Conservation (phyloP, 1,284 basidiomycete genomes). For the Ceratobasidium sp. region DNA sequence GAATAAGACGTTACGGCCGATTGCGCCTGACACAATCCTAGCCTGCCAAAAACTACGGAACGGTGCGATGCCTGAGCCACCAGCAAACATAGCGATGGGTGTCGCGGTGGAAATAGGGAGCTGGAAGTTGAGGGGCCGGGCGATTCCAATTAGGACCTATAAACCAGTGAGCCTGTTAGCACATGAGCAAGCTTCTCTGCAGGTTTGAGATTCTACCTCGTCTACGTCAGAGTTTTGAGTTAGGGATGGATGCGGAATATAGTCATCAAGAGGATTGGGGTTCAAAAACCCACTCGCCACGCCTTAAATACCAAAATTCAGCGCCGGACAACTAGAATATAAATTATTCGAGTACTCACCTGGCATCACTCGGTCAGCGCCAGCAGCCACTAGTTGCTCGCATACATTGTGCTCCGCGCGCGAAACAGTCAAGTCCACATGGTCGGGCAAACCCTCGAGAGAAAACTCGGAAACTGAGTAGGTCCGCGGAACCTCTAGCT, state of each 20-base stretch:
- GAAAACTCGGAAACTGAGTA: slow-evolving; percentile 42
- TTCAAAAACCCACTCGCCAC: slow-evolving; percentile 40
- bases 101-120: slow-evolving; percentile 29
- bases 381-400: slow-evolving; percentile 26
- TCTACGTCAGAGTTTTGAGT: slow-evolving; percentile 24
- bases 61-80: slow-evolving; percentile 25
- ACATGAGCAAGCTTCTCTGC: background rate
- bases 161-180: background rate
- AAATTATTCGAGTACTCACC: slow-evolving; percentile 6
- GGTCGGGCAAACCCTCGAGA: slow-evolving; percentile 26
- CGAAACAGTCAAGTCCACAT: slow-evolving; percentile 41
- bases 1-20: slow-evolving; percentile 44
- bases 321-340: background rate
- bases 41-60: slow-evolving; percentile 40
- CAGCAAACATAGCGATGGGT: slow-evolving; percentile 35
- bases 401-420: slow-evolving; percentile 36
- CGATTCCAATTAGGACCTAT: slow-evolving; percentile 43
- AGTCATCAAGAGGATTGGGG: slow-evolving; percentile 37
- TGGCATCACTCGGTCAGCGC: slow-evolving; percentile 21
- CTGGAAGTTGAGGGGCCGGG: slow-evolving; percentile 43
- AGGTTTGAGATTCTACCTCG: background rate
- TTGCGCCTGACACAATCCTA: slow-evolving; percentile 28
- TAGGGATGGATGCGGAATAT: slow-evolving; percentile 20
- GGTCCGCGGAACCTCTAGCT: slow-evolving; percentile 40
- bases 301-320: slow-evolving; percentile 4